Conservation (phyloP, 495 filamentous ascomycete genomes). For the Penicillium goetzii region DNA sequence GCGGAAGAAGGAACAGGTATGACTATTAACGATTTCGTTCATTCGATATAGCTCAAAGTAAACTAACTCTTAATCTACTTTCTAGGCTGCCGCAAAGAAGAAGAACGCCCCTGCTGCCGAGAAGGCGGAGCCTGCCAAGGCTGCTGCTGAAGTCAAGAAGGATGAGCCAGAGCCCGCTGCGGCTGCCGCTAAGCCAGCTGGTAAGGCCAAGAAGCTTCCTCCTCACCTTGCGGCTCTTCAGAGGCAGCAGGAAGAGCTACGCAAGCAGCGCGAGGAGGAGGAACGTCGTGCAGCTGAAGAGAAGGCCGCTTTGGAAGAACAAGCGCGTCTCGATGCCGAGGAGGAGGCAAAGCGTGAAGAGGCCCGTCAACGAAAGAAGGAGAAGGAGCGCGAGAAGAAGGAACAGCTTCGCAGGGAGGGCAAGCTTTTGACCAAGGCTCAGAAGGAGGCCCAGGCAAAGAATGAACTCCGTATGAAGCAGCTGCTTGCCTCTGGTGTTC, state of each 20-base stretch:
- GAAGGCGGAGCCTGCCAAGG: slow-evolving; percentile 39
- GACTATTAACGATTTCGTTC: slow-evolving; percentile 13
- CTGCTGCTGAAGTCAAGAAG: slow-evolving; percentile 50
- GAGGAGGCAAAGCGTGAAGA: slow-evolving; percentile 77
- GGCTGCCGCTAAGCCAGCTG: slow-evolving; percentile 52
- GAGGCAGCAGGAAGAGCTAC: slow-evolving; percentile 86
- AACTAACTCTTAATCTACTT: slow-evolving; percentile 8
- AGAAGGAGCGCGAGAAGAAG: slow-evolving; percentile 93
- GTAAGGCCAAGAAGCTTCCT: slow-evolving; percentile 83
- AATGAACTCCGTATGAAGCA: slow-evolving; percentile 90
- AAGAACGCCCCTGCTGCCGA: slow-evolving; percentile 43
- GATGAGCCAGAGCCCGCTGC: slow-evolving; percentile 43
- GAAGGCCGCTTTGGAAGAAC: slow-evolving; percentile 70
- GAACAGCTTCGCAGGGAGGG: slow-evolving; percentile 95
- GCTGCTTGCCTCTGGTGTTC: slow-evolving; percentile 81
- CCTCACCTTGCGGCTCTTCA: slow-evolving; percentile 80
- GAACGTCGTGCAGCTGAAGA: slow-evolving; percentile 72
- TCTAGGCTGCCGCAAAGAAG: slow-evolving; percentile 67
- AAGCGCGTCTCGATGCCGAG: slow-evolving; percentile 68
- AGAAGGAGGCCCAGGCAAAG: slow-evolving; percentile 81
- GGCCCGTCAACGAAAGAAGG: slow-evolving; percentile 78
- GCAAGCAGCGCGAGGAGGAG: slow-evolving; percentile 74
- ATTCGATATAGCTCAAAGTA: slow-evolving; percentile 2
- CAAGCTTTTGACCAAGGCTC: slow-evolving; percentile 91
- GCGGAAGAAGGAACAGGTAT: slow-evolving; percentile 86